Percentiles rank a stretch among this genome's conserved stretches.
phyloP scores from a whole-genome alignment of 2,329 filamentous ascomycete species.

The Penicillium sp. region DNA sequence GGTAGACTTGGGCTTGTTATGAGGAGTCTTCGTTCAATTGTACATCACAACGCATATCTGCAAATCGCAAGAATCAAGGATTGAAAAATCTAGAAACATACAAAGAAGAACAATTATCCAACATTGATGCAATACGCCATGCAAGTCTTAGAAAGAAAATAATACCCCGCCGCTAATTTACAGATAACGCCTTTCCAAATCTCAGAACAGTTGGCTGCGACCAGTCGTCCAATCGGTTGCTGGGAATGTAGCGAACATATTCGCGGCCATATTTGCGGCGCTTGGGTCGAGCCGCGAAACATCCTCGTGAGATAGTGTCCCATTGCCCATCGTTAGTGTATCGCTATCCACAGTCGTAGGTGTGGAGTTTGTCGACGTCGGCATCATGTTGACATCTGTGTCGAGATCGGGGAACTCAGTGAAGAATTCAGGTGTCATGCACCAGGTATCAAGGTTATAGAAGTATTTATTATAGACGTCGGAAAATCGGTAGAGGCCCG shows the following conservation, averaged over 20 bases:
- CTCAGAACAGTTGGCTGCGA: constrained; percentile 8
- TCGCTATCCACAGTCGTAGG: neutral
- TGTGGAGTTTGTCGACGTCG: neutral
- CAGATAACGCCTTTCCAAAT: neutral
- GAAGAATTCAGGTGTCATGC: constrained; percentile 16
- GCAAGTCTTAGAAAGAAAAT: neutral
- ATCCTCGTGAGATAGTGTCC: constrained; percentile 1
- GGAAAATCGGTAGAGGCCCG: constrained; percentile 15
- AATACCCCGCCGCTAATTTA: constrained; percentile 4
- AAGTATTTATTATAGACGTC: constrained; percentile 15
- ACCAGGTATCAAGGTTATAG: constrained; percentile 19
- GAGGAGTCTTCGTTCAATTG: neutral
- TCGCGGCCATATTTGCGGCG: constrained; percentile 10
- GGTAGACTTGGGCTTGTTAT: no score
- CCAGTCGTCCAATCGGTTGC: constrained; percentile 5
- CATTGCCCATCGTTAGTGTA: neutral
- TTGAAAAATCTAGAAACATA: no score
- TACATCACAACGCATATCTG: neutral
- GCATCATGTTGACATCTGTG: constrained; percentile 11
- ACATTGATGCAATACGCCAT: neutral
- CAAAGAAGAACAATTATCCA: no score
- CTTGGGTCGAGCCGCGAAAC: constrained; percentile 3
- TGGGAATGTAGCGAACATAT: constrained; percentile 13
- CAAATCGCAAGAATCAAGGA: no score
- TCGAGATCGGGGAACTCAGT: constrained; percentile 17